Base-by-base conservation (phyloP, 2,329 filamentous ascomycete genomes). In the Hypoxylon sp. region DNA sequence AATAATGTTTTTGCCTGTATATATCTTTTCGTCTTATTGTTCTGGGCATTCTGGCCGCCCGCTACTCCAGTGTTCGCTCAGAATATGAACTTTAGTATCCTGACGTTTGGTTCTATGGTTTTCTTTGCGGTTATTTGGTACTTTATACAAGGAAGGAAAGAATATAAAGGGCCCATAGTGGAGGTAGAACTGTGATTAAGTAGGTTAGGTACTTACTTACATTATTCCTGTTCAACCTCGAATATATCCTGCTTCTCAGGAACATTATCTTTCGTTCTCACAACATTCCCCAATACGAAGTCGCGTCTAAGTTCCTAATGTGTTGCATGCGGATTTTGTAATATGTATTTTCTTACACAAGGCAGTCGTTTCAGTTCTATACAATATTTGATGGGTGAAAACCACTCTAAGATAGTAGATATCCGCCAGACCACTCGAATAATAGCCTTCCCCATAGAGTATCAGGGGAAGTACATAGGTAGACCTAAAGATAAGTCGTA, bases 1-100 rank as follows among this genome's bases (percentile, higher is more conserved):
- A 59, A 61, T 14, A 71, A 71, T 22, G 62, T 44, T 22, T 66
- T 71, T 19, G 59, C 58, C 3, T 69, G 61, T n/a, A 31, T 51
- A 10, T 71, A 54, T 22, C 44, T 69, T n/a, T 31, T 64, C 5
- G 26, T 69, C 14, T 46, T 66, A 26, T 48, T 55, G 35, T 66
- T 71, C 59, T 69, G 39, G 53, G 9, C 53, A 44, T 59, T 59
- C 22, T 59, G 46, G 57, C 57, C 57, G 3, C 46, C 44, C 13
- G 24, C n/a, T 1, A 59, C 37, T 19, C 37, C 54, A 1, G 46
- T 51, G 6, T 26, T 26, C 2, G 19, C 57, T 10, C 3, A 44
- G n/a, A 52, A 13, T 42, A 52, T 52, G 47, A 60, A 52, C 9
- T 60, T 44, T 5, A 60, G 39, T 26, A 33, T 60, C 11, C 24